Percentiles rank a stretch among this genome's conserved stretches.
Conservation (phyloP, 306 rosid species). For the Fagus crenata region DNA sequence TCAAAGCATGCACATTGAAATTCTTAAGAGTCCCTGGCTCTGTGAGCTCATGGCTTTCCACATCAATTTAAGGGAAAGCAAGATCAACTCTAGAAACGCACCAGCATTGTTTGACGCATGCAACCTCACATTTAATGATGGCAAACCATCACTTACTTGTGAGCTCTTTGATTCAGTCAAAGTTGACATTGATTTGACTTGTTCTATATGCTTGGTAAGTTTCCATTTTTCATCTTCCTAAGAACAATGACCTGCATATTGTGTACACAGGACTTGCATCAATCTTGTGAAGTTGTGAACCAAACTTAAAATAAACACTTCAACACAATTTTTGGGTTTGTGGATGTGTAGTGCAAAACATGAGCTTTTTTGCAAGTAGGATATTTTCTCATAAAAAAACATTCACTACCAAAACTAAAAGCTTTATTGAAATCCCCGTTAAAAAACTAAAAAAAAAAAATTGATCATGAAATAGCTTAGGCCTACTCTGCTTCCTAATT, state of each 20-base stretch:
- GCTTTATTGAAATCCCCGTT: too few species aligned
- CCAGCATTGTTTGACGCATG: conserved; percentile 57
- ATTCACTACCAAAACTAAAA: not conserved
- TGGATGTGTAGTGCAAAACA: too few species aligned
- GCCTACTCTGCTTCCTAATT: too few species aligned
- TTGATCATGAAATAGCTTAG: too few species aligned
- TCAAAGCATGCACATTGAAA: conserved; percentile 74
- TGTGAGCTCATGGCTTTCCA: conserved; percentile 93
- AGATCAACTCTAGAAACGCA: conserved; percentile 38
- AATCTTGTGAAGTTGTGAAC: too few species aligned
- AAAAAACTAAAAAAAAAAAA: not conserved
- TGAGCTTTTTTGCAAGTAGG: not conserved
- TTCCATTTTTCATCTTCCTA: not conserved
- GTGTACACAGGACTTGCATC: not conserved
- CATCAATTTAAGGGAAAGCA: conserved; percentile 70
- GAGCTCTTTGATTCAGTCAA: conserved; percentile 76
- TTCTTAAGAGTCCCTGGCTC: conserved; percentile 95
- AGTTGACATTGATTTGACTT: conserved; percentile 79
- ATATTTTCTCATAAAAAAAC: not conserved
- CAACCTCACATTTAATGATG: conserved; percentile 61
- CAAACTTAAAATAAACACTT: too few species aligned
- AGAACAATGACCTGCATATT: not conserved
- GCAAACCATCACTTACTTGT: conserved; percentile 79
- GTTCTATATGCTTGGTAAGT: conserved; percentile 93
- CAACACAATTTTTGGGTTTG: too few species aligned